Evolutionary conservation across 192 early-diverging fungal genomes (phyloP).

Genomic region (Dispira simplex): DNA sequence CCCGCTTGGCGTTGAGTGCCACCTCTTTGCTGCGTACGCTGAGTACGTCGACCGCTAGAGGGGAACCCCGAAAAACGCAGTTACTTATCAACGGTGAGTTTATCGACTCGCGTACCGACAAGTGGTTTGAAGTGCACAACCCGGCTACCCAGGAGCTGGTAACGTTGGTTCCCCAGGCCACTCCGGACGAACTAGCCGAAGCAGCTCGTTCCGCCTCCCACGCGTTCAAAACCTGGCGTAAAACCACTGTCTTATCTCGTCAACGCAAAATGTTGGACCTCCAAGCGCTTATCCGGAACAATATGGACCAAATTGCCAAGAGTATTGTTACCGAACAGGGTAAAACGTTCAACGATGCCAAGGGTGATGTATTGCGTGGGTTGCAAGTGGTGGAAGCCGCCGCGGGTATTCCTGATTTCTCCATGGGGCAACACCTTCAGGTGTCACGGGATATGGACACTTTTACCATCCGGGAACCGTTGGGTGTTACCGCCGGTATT

Average conservation of each 20-base stretch:
- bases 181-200: constrained; percentile 58
- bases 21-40: neutral
- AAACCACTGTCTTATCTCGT: constrained; percentile 64
- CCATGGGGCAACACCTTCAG: constrained; percentile 70
- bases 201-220: constrained; percentile 51
- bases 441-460: constrained; percentile 94
- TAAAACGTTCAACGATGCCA: constrained; percentile 84
- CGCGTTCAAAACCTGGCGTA: constrained; percentile 78
- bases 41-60: neutral
- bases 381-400: constrained; percentile 83
- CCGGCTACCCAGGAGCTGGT: constrained; percentile 89
- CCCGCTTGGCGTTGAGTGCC: too few relatives aligned
- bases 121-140: constrained; percentile 82
- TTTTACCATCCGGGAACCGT: constrained; percentile 80
- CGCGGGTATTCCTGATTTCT: constrained; percentile 54
- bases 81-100: constrained; percentile 88
- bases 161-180: constrained; percentile 76
- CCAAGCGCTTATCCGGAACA: constrained; percentile 63
- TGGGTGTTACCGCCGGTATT: constrained; percentile 88
- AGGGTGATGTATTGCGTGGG: constrained; percentile 82
- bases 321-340: constrained; percentile 85
- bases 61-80: constrained; percentile 25
- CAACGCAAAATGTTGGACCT: constrained; percentile 88
- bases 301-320: constrained; percentile 63
- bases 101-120: constrained; percentile 64